Percentiles rank a stretch among this genome's conserved stretches.
Evolutionary conservation across 2,329 filamentous ascomycete species (phyloP).

Genomic region (Venturia pyrina): DNA sequence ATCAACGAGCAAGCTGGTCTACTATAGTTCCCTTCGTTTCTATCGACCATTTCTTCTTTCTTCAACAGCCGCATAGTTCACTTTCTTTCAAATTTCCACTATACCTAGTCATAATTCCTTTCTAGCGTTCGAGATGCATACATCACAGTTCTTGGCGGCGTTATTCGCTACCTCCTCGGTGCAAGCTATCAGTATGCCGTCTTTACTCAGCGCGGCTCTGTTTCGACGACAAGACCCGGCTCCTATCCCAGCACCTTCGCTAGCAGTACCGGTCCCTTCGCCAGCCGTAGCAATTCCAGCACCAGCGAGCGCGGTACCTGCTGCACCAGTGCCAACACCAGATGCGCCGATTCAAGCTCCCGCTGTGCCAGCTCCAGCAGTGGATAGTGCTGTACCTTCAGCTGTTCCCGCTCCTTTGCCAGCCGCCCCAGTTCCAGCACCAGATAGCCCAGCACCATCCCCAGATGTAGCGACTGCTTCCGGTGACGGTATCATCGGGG

Average conservation of each 20-base stretch:
- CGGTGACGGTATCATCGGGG: background rate
- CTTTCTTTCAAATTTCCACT: background rate
- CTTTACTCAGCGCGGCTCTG: background rate
- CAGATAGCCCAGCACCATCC: background rate
- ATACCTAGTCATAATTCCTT: background rate
- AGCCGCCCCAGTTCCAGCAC: background rate
- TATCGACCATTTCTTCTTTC: background rate
- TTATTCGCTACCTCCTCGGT: background rate
- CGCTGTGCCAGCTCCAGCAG: background rate
- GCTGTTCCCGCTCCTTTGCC: background rate
- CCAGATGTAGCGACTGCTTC: background rate
- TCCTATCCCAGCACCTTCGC: background rate
- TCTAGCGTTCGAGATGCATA: background rate
- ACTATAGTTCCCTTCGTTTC: background rate
- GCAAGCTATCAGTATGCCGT: slow-evolving; percentile 4
- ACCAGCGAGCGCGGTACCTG: background rate
- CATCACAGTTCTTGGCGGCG: background rate
- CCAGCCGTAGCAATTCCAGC: background rate
- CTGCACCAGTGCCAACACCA: too few species aligned
- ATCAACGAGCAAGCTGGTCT: slow-evolving; percentile 2
- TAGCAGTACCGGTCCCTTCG: background rate
- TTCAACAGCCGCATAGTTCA: background rate
- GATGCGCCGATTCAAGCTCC: too few species aligned
- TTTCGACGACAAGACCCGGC: slow-evolving; percentile 2
- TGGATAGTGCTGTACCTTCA: background rate